Base-by-base conservation (phyloP, 2,329 filamentous ascomycete species). In the Neofusicoccum sp. region DNA sequence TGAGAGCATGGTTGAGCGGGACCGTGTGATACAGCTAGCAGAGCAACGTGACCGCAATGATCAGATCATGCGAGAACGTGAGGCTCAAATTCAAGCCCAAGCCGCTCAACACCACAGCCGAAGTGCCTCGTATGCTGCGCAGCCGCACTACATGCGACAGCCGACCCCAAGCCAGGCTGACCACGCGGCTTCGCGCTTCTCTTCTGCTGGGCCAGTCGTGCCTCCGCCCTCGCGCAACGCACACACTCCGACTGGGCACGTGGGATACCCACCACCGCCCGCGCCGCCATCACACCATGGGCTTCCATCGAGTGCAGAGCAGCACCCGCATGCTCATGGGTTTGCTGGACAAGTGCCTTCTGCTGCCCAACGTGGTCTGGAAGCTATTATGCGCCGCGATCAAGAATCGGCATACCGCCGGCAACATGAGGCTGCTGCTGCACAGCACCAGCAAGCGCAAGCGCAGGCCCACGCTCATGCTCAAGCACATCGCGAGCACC, bases 131-230 rank as follows among this genome's bases (percentile, higher is more conserved):
- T 56, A 31, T 14, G 20, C 20, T 20, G 47, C 38, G 31, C 58
- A 60, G 20, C 40, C 30, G 38, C 58, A 60, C 24, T 54, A 36
- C 34, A 33, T 60, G 47, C 58, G 47, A 20, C 58, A 51, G 36
- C 58, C 58, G 16, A 51, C 58, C 11, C 45, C 48, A n/a, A 54
- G 45, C 47, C 58, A 51, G 14, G 58, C 58, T n/a, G 58, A 59
- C 28, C 57, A 49, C 9, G 34, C 57, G n/a, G 57, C 57, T 30
- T 48, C 57, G 8, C 57, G 57, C 11, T 59, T 49, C 57, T 26
- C 47, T 11, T 51, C 58, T 33, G 58, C 47, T 45, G 48, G 48
- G 6, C 58, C 45, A 24, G 47, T 11, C 3, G 57, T 48, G 33
- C 36, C 40, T 34, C 48, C 36, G 31, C 45, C 38, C 7, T 38